A percentile compares a stretch with the other conserved stretches of the same genome.
phyloP scores from a whole-genome alignment of 257 asterid genomes.

The Voacanga thouarsii region DNA sequence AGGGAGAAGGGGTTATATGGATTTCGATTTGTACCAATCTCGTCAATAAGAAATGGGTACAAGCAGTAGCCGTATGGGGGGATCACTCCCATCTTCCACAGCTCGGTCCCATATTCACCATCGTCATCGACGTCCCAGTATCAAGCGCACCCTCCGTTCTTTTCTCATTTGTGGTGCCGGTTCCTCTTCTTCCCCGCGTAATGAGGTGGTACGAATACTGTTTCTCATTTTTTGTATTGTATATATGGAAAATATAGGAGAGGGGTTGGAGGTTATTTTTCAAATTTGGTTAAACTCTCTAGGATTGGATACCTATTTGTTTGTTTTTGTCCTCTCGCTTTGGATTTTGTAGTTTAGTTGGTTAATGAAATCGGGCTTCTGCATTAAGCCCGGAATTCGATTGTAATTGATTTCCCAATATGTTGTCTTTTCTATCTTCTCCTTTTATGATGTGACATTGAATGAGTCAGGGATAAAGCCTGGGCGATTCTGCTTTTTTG shows the following conservation, averaged over 20 bases:
- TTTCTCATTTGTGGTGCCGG: slow-evolving; percentile 34
- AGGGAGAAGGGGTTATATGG: slow-evolving; percentile 13
- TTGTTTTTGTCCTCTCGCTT: background rate
- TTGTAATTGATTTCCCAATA: background rate
- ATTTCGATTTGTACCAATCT: background rate
- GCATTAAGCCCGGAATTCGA: background rate
- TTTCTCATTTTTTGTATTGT: background rate
- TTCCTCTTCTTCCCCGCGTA: slow-evolving; percentile 17
- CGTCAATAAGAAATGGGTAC: slow-evolving; percentile 29
- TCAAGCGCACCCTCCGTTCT: slow-evolving; percentile 28
- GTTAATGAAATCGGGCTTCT: background rate
- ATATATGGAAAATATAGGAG: background rate
- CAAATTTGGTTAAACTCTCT: background rate
- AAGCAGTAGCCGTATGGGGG: slow-evolving; percentile 27
- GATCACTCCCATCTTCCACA: slow-evolving; percentile 1
- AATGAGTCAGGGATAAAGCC: background rate
- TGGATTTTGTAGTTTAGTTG: background rate
- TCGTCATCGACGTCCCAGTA: slow-evolving; percentile 11
- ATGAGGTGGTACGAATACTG: slow-evolving; percentile 20
- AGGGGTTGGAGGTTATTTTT: too few species aligned
- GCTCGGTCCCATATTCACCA: slow-evolving; percentile 5
- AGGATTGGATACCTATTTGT: background rate
- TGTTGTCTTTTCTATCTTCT: too few species aligned
- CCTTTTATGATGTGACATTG: background rate
- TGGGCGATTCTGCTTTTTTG: background rate